These are phyloP conservation scores for Leersia perrieri DNA, from an alignment of 176 grass and related monocot species.

Conservation along the genomic window DNA sequence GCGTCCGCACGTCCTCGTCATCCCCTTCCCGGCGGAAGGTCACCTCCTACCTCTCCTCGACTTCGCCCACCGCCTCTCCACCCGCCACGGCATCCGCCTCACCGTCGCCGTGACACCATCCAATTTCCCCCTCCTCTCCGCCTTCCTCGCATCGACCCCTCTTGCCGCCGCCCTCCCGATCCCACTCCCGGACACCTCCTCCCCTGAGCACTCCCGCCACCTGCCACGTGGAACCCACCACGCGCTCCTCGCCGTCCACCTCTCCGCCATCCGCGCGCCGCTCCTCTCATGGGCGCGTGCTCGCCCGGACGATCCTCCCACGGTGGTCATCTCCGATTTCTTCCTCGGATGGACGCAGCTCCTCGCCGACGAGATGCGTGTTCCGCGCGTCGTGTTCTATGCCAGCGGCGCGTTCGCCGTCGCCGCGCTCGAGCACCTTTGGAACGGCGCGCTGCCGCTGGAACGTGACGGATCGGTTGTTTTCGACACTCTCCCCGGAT, in stretches of 20 bases:
- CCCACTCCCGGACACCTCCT: not conserved
- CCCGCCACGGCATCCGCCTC: conserved; percentile 15
- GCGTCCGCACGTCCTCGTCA: conserved; percentile 29
- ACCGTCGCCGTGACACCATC: conserved; percentile 28
- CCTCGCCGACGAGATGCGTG: conserved; percentile 37
- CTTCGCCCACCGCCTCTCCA: conserved; percentile 27
- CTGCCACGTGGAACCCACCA: conserved; percentile 18
- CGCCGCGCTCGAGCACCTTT: conserved; percentile 22
- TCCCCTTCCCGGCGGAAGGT: conserved; percentile 39
- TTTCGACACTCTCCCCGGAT: conserved; percentile 34
- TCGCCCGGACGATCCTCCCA: not conserved
- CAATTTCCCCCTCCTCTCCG: conserved; percentile 38
- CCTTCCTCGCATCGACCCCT: conserved; percentile 38
- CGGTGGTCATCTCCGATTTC: conserved; percentile 38
- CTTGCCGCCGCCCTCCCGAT: conserved; percentile 16
- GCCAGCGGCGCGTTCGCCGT: conserved; percentile 26
- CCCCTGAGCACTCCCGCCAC: not conserved
- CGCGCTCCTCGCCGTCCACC: conserved; percentile 12
- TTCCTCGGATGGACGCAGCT: conserved; percentile 48
- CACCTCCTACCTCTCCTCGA: conserved; percentile 46
- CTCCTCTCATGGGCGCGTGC: conserved; percentile 48
- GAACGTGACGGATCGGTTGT: not conserved
- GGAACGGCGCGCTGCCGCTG: not conserved
- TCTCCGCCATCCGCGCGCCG: conserved; percentile 15
- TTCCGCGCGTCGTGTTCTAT: conserved; percentile 44